phyloP scores from a whole-genome alignment of 805 yeast species.

The Metschnikowia borealis region DNA sequence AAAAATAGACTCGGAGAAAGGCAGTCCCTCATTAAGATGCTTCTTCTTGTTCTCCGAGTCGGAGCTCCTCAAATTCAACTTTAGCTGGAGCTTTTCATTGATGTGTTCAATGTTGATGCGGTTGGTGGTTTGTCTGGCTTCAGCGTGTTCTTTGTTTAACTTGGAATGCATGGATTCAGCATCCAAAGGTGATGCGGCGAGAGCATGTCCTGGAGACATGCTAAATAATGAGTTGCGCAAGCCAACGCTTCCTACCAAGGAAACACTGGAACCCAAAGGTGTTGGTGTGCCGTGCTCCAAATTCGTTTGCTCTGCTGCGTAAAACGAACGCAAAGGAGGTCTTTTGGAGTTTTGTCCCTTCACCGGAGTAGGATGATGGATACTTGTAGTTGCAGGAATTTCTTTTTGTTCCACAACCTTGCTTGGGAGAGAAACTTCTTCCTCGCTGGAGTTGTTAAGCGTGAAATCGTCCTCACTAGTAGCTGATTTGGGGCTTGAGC shows the following conservation, averaged over 20 bases:
- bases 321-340: conserved; percentile 8
- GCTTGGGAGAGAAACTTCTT: neutral
- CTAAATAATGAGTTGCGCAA: conserved; percentile 37
- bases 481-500: neutral
- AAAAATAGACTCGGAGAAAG: conserved; percentile 3
- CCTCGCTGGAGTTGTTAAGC: neutral
- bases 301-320: neutral
- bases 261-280: conserved; percentile 20
- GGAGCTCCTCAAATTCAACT: conserved; percentile 3
- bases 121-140: conserved; percentile 25
- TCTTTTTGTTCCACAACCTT: neutral
- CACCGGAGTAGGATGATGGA: conserved; percentile 17
- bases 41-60: conserved; percentile 1
- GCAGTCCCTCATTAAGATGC: neutral
- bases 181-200: conserved; percentile 28
- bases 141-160: conserved; percentile 10
- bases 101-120: conserved; percentile 29
- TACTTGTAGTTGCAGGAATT: neutral
- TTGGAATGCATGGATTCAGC: conserved; percentile 10
- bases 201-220: conserved; percentile 22
- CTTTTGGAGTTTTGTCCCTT: conserved; percentile 7
- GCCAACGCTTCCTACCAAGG: conserved; percentile 33
- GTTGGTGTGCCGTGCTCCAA: conserved; percentile 5
- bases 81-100: conserved; percentile 20
- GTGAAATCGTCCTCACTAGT: neutral